These are phyloP conservation scores for Podospora tetraspora DNA, from an alignment of 495 filamentous ascomycete genomes.

Conservation along the genomic window DNA sequence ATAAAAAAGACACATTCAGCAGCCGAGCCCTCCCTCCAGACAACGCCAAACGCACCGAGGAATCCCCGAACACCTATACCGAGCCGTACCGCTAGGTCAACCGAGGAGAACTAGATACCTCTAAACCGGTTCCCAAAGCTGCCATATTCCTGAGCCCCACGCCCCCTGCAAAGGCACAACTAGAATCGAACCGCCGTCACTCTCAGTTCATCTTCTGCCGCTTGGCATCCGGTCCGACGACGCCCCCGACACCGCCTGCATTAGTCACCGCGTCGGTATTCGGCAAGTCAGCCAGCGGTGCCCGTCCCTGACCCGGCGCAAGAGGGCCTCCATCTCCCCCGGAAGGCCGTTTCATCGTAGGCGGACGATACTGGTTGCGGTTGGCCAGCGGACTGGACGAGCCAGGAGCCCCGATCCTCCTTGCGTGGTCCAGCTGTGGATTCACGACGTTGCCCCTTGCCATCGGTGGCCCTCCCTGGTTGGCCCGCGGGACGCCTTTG, in stretches of 20 bases:
- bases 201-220: conserved; percentile 31
- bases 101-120: background rate
- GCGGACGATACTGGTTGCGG: conserved; percentile 54
- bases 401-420: conserved; percentile 71
- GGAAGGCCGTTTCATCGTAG: conserved; percentile 47
- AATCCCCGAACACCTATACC: background rate
- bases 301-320: conserved; percentile 11
- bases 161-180: conserved; percentile 13
- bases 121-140: background rate
- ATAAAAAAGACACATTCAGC: background rate
- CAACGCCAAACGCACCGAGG: background rate
- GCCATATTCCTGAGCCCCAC: background rate
- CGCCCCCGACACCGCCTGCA: conserved; percentile 2
- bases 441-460: conserved; percentile 56
- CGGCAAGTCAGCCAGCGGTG: conserved; percentile 38
- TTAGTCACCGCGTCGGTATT: conserved; percentile 24
- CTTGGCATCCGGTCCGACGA: conserved; percentile 33
- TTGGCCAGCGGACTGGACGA: conserved; percentile 53
- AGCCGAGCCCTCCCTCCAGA: background rate
- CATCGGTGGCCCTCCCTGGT: conserved; percentile 12
- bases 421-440: conserved; percentile 59
- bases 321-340: background rate
- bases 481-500: background rate
- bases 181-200: background rate
- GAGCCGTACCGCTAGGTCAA: background rate